These are phyloP conservation scores for Fusarium coicis DNA, from an alignment of 2,329 filamentous ascomycete genomes.

Conservation along the genomic window DNA sequence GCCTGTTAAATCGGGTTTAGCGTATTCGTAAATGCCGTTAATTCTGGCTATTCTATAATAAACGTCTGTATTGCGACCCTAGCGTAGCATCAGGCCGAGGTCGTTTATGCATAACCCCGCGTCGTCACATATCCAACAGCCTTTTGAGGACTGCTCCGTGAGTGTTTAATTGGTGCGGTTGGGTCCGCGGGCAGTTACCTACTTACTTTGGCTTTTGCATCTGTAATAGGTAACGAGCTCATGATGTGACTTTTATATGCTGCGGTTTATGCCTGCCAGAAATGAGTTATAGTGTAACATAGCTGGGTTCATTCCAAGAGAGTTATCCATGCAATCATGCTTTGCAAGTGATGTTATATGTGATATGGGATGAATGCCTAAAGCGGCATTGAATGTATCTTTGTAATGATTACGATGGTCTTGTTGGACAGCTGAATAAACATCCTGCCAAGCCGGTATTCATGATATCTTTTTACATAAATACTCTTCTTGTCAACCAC, in stretches of 20 bases:
- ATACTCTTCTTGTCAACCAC: neutral
- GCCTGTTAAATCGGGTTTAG: neutral
- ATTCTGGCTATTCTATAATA: neutral
- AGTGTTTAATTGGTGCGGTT: rapidly evolving
- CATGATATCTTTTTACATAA: rapidly evolving
- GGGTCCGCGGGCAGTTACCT: neutral
- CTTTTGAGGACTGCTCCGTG: neutral
- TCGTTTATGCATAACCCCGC: neutral
- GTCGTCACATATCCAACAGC: neutral
- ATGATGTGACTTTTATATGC: neutral
- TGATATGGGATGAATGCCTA: rapidly evolving
- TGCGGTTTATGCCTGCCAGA: neutral
- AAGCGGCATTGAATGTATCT: neutral
- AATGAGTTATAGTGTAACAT: neutral
- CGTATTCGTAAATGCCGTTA: neutral
- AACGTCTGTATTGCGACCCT: neutral
- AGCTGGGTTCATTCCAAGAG: neutral
- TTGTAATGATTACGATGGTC: neutral
- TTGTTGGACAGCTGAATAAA: neutral
- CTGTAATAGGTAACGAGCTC: neutral
- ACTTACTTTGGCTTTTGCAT: rapidly evolving
- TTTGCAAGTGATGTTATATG: rapidly evolving
- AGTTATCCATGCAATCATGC: neutral
- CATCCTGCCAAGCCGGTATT: rapidly evolving
- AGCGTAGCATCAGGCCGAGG: neutral